Base-by-base conservation (phyloP, 176 grass and related monocot genomes). In the Musa beccarii region DNA sequence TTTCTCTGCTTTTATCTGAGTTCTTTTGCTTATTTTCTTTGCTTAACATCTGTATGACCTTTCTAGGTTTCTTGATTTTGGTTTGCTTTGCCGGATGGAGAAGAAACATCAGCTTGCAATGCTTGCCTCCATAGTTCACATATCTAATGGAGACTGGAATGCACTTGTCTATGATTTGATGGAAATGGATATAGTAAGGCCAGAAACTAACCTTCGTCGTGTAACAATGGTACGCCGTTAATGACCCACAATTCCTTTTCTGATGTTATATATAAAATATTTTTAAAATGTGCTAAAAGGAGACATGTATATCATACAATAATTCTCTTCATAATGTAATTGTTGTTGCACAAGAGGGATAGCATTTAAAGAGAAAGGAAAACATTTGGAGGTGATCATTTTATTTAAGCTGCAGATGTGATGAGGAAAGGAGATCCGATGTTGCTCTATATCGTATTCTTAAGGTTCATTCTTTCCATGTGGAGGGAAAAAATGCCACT, bases 51-150 rank as follows among this genome's bases (percentile, higher is more conserved):
- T 80, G 66, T 53, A 53, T 80, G 9, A 71, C 75, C 61, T 69
- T 80, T 71, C 73, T 81, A 97, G 94, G 86, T 93, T 97, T 89
- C 84, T 97, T 67, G 94, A 97, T 91, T 97, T 97, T 89, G 94
- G 90, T 80, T 89, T 93, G 78, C 89, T 97, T 69, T 97, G 94
- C 62, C 59, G 79, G 78, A 93, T 97, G 94, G 94, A 97, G 82
- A 90, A 86, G 86, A 93, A 85, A 79, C 94, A 97, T 84, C 90
- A 93, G 63, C 72, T 70, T 73, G 94, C 94, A 71, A 97, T 97
- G 94, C 88, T 97, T 83, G 82, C 94, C 22, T 83, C 79, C 69
- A 97, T 97, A 53, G 52, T 97, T 65, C 90, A 91, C 74, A 93
- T 97, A 76, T 90, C 88, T 57, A 91, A 93, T 85, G 94, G 85